phyloP scores from a whole-genome alignment of 352 stramenopile species.

The Phytophthora brassicae region DNA sequence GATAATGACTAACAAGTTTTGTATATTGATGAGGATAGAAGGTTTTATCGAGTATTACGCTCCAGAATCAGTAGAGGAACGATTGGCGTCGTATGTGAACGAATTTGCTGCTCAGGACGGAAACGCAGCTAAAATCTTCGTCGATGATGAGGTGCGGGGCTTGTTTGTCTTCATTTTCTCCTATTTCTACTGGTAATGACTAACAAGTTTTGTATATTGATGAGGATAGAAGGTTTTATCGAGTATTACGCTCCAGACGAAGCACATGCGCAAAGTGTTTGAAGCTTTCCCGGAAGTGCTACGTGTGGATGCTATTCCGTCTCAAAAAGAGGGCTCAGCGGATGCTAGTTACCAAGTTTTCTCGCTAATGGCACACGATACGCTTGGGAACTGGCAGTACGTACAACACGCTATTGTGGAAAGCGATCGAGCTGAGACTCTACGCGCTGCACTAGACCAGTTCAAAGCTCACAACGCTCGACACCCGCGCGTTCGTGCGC shows the following conservation, averaged over 20 bases:
- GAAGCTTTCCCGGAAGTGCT: constrained; percentile 38
- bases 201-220: neutral
- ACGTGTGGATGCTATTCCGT: constrained; percentile 23
- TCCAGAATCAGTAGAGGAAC: constrained; percentile 38
- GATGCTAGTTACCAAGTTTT: constrained; percentile 33
- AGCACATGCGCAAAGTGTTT: constrained; percentile 40
- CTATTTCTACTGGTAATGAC: neutral
- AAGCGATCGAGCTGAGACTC: constrained; percentile 32
- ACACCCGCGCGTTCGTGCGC: constrained; percentile 25
- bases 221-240: constrained; percentile 37
- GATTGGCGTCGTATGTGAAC: constrained; percentile 35
- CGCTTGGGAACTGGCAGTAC: constrained; percentile 39
- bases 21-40: constrained; percentile 22
- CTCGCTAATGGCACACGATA: constrained; percentile 36
- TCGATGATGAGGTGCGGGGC: constrained; percentile 41
- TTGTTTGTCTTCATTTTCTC: too few species aligned
- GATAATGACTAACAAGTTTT: neutral
- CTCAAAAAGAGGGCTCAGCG: neutral
- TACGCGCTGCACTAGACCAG: constrained; percentile 29
- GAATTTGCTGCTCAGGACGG: constrained; percentile 34
- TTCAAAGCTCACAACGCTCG: constrained; percentile 33
- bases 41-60: constrained; percentile 38
- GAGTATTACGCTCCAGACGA: constrained; percentile 40
- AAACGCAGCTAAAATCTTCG: constrained; percentile 39
- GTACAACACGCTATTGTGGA: constrained; percentile 43